Evolutionary conservation across 768 basidiomycete genomes (phyloP).

Genomic region (Cystofilobasidium bisporidii): DNA sequence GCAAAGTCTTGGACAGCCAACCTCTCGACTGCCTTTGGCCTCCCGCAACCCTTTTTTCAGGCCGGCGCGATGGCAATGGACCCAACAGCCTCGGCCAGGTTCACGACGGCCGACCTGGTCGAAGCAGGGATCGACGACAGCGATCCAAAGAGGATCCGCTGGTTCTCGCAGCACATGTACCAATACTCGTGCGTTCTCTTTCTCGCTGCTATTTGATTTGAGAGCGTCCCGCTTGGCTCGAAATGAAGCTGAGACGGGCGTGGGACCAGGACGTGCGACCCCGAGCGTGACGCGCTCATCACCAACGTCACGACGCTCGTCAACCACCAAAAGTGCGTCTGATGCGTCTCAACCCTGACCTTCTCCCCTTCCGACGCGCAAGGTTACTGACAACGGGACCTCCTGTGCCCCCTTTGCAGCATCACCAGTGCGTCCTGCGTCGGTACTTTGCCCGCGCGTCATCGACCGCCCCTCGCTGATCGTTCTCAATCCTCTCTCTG

Average conservation of each 20-base stretch:
- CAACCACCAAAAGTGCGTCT: conserved; percentile 35
- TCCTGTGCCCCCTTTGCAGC: background rate
- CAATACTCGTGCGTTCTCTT: conserved; percentile 35
- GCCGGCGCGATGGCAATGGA: conserved; percentile 34
- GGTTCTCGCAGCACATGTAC: conserved; percentile 31
- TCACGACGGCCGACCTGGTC: conserved; percentile 42
- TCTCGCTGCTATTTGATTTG: too few species aligned
- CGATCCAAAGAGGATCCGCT: background rate
- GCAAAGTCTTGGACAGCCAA: background rate
- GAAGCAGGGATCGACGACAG: conserved; percentile 42
- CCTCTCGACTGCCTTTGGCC: conserved; percentile 25
- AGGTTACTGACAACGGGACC: background rate
- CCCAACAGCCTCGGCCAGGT: conserved; percentile 33
- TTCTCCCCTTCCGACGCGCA: too few species aligned
- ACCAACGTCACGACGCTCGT: conserved; percentile 39
- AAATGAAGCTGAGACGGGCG: too few species aligned
- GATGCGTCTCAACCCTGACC: background rate
- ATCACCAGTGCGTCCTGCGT: too few species aligned
- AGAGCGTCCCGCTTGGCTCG: too few species aligned
- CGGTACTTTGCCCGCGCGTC: too few species aligned
- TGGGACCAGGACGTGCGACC: conserved; percentile 35
- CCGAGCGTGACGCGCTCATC: conserved; percentile 34
- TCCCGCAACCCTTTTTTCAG: conserved; percentile 31
- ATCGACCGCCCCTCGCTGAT: too few species aligned
- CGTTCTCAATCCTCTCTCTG: too few species aligned